Conservation (phyloP, 805 yeast genomes). For the Starmerella riodocensis region DNA sequence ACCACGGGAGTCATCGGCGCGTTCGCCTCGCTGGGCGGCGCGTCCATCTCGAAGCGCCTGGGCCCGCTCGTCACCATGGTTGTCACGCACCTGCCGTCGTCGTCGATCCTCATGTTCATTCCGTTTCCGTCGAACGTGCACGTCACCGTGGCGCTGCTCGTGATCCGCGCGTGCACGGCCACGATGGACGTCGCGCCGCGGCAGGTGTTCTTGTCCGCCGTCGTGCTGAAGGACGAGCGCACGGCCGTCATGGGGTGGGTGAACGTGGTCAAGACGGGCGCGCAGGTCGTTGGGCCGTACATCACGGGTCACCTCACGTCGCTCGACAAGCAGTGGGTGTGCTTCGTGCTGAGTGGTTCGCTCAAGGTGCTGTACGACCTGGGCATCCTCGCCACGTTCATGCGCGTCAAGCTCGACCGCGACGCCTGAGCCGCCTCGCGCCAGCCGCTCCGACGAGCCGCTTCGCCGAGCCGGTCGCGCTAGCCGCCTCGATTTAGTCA, state of each 20-base stretch:
- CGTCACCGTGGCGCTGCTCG: constrained; percentile 38
- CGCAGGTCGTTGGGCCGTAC: constrained; percentile 65
- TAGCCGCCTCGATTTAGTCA: too few relatives aligned
- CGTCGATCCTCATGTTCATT: constrained; percentile 42
- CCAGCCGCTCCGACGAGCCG: too few relatives aligned
- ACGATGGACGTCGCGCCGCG: constrained; percentile 88
- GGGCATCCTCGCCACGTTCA: constrained; percentile 22
- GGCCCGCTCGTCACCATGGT: constrained; percentile 73
- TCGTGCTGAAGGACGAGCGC: constrained; percentile 51
- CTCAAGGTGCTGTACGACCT: constrained; percentile 28
- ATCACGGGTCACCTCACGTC: constrained; percentile 62
- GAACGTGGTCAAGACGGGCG: constrained; percentile 70
- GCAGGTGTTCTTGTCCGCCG: constrained; percentile 59
- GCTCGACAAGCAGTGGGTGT: constrained; percentile 23
- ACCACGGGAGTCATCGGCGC: constrained; percentile 49
- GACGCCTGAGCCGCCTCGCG: too few relatives aligned
- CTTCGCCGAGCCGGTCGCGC: too few relatives aligned
- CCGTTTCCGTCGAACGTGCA: constrained; percentile 35
- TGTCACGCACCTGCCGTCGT: constrained; percentile 64
- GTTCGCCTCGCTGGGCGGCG: constrained; percentile 38
- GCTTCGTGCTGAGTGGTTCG: constrained; percentile 28
- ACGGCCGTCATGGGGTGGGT: constrained; percentile 75
- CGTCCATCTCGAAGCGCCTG: constrained; percentile 36
- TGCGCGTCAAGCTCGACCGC: constrained; percentile 14
- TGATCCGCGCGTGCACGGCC: constrained; percentile 46